phyloP scores from a whole-genome alignment of 1,284 basidiomycete genomes.

The Sanghuangporus weigelae region DNA sequence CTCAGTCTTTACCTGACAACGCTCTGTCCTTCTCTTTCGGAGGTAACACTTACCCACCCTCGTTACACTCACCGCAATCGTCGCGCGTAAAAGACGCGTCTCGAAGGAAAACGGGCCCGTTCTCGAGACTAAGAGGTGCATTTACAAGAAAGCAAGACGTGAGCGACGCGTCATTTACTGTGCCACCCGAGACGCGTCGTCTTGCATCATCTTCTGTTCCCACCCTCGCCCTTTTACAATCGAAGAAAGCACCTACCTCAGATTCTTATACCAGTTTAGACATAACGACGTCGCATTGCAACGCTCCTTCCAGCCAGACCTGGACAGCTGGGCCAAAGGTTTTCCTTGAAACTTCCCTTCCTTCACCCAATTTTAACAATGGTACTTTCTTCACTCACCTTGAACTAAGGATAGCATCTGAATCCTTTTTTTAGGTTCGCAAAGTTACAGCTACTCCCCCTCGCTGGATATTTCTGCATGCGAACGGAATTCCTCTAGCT shows the following conservation, averaged over 20 bases:
- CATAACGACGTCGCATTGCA: background rate
- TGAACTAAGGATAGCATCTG: background rate
- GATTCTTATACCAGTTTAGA: background rate
- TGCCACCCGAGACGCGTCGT: conserved; percentile 4
- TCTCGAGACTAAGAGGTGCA: conserved; percentile 3
- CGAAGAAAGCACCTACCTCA: background rate
- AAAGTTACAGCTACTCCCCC: background rate
- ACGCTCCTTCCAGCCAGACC: background rate
- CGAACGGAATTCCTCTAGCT: background rate
- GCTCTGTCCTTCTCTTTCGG: conserved; percentile 13
- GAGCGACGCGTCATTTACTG: conserved; percentile 1
- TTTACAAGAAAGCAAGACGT: background rate
- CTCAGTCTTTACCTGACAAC: conserved; percentile 14
- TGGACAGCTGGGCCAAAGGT: background rate
- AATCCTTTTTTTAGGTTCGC: background rate
- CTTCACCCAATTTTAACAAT: background rate
- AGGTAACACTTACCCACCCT: background rate
- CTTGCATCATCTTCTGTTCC: conserved; percentile 15
- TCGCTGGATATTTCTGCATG: background rate
- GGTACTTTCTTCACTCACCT: background rate
- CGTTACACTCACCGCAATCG: background rate
- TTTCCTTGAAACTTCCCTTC: background rate
- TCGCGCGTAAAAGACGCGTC: background rate
- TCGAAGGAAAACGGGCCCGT: background rate
- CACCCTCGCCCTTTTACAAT: background rate